phyloP scores from a whole-genome alignment of 2,329 filamentous ascomycete species.

The Xylaria sp. region DNA sequence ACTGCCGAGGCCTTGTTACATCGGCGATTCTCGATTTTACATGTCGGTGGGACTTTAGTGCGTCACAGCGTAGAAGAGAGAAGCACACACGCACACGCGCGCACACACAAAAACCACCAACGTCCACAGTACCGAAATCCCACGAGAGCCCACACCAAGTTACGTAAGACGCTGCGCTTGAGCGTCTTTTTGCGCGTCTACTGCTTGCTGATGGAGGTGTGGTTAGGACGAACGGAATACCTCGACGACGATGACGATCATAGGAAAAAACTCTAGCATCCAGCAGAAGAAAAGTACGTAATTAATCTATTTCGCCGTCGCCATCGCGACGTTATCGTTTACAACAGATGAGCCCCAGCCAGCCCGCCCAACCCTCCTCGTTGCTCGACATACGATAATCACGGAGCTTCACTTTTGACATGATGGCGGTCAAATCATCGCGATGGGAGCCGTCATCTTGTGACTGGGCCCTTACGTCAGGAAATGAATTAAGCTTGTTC shows the following conservation, averaged over 20 bases:
- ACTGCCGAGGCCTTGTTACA: not conserved
- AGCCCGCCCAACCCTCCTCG: not conserved
- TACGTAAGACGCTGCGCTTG: too few species aligned
- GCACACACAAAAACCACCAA: conserved; percentile 3
- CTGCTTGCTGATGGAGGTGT: too few species aligned
- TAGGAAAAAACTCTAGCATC: too few species aligned
- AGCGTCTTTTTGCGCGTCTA: too few species aligned
- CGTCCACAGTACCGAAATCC: not conserved
- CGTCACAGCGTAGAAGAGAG: not conserved
- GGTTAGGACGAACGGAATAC: too few species aligned
- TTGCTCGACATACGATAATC: not conserved
- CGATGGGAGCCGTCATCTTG: conserved; percentile 1
- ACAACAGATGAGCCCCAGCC: conserved; percentile 12
- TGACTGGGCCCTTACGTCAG: conserved; percentile 24
- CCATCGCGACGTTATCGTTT: not conserved
- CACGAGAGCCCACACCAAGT: not conserved
- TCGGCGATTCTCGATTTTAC: not conserved
- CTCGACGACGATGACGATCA: conserved; percentile 2
- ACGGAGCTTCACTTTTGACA: conserved; percentile 1
- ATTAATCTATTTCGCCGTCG: conserved; percentile 21
- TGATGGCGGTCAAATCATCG: conserved; percentile 23
- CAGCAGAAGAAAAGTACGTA: conserved; percentile 13
- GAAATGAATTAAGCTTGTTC: conserved; percentile 3
- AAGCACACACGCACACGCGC: not conserved
- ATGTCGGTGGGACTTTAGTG: conserved; percentile 22